Percentiles rank a stretch among this genome's conserved stretches.
Conservation (phyloP, 2,329 filamentous ascomycete genomes). For the Exophiala sp. region DNA sequence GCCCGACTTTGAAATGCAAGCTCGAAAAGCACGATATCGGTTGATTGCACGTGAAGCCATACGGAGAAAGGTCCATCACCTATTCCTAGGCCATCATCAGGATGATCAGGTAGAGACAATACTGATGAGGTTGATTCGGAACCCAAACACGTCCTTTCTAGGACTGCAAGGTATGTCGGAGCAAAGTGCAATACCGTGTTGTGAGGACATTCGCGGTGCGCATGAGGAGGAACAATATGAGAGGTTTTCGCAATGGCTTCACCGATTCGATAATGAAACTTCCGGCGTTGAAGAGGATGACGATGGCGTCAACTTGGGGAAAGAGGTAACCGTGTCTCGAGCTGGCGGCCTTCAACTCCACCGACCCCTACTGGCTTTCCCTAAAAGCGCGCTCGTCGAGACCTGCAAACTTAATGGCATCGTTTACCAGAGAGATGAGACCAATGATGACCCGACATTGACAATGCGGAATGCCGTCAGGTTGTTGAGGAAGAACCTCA, state of each 20-base stretch:
- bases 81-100: conserved; percentile 78
- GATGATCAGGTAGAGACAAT: conserved; percentile 92
- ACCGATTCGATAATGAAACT: neutral
- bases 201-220: conserved; percentile 21
- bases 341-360: conserved; percentile 59
- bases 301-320: conserved; percentile 32
- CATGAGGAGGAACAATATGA: conserved; percentile 5
- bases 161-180: conserved; percentile 23
- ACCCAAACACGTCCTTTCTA: conserved; percentile 13
- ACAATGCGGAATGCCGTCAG: conserved; percentile 78
- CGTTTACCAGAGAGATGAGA: conserved; percentile 76
- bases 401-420: conserved; percentile 65
- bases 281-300: neutral
- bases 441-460: conserved; percentile 70
- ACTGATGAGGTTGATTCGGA: conserved; percentile 61
- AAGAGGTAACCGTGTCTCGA: conserved; percentile 42
- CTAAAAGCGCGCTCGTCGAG: conserved; percentile 44
- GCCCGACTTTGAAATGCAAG: conserved; percentile 68
- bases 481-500: conserved; percentile 52
- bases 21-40: conserved; percentile 68
- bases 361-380: conserved; percentile 64
- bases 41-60: conserved; percentile 59
- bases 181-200: conserved; percentile 19
- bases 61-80: conserved; percentile 46
- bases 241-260: conserved; percentile 9